Base-by-base conservation (phyloP, 352 stramenopile genomes). In the Phytophthora chlamydospora region DNA sequence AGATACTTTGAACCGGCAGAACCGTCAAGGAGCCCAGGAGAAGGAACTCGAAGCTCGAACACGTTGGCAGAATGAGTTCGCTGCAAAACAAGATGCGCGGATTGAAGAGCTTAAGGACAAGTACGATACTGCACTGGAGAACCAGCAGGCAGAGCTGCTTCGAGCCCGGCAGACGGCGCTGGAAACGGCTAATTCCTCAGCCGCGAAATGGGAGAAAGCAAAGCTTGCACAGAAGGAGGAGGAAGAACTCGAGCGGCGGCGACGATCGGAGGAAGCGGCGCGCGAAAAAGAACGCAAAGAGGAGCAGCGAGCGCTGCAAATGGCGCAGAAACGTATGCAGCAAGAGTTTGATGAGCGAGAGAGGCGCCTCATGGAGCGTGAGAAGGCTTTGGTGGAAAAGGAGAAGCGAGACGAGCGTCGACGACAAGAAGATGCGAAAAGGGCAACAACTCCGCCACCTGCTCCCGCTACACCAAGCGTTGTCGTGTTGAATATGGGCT, bases 11-110 rank as follows among this genome's bases (percentile, higher is more conserved):
- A 68, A 76, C 14, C 73, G 83, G 12, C 76, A 86, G 27, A 75
- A 51, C n/a, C 75, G 78, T 14, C 77, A 90, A 56, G 73, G 55
- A 9, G 60, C 71, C 0, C 77, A 82, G 42, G 79, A 89, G 43
- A 73, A 80, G 21, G 83, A 90, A 43, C 44, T 88, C 0, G 80
- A 92, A 24, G 77, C 75, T 42, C 77, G 68, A 13, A 83, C 71
- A 3, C 66, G 75, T 2, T 92, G 83, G 83, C 77, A 92, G 32
- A 89, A 88, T 24, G 79, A 90, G 2, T 88, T 90, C 50, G 70
- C 78, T 4, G 67, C 76, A 2, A 83, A 86, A 38, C 83, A 92
- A 68, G 83, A 92, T n/a, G 79, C 80, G 1, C 58, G 78, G 1
- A 83, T 92, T 11, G 77, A 92, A 24, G 59, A 79, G 10, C 49